phyloP scores from a whole-genome alignment of 371 early-diverging fungal species.

The Capillidium heterosporum region DNA sequence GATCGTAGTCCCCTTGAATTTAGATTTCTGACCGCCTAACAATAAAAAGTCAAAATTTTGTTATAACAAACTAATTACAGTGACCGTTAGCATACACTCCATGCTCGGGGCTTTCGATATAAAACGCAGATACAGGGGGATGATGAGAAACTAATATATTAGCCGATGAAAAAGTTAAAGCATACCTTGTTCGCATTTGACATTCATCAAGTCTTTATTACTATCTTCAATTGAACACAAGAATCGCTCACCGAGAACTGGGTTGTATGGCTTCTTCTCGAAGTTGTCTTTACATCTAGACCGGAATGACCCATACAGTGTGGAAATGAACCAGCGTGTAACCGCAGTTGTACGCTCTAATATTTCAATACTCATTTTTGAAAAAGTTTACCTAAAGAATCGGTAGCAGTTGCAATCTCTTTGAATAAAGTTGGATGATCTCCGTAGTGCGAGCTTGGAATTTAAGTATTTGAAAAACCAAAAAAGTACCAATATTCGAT shows the following conservation, averaged over 20 bases:
- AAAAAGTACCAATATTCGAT: conserved; percentile 54
- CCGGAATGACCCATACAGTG: conserved; percentile 50
- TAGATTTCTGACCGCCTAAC: conserved; percentile 29
- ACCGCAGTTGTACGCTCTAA: conserved; percentile 48
- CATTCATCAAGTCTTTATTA: background rate
- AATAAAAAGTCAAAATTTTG: background rate
- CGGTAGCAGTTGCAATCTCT: conserved; percentile 30
- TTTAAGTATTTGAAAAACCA: background rate
- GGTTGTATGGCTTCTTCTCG: conserved; percentile 76
- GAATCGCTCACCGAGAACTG: conserved; percentile 61
- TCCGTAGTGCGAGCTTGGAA: conserved; percentile 41
- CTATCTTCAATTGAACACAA: background rate
- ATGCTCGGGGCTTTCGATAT: conserved; percentile 25
- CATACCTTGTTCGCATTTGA: conserved; percentile 5
- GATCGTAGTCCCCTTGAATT: conserved; percentile 37
- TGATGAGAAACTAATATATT: conserved; percentile 4
- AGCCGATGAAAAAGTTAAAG: background rate
- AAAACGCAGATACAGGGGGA: conserved; percentile 5
- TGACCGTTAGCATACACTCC: conserved; percentile 44
- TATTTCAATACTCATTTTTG: background rate
- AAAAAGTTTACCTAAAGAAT: conserved; percentile 21
- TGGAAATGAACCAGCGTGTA: conserved; percentile 57
- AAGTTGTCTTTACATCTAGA: conserved; percentile 25
- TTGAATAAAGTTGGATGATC: conserved; percentile 51
- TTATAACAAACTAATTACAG: conserved; percentile 12